These are phyloP conservation scores for Aspergillaceae sp. DNA, from an alignment of 2,329 filamentous ascomycete species.

Conservation along the genomic window DNA sequence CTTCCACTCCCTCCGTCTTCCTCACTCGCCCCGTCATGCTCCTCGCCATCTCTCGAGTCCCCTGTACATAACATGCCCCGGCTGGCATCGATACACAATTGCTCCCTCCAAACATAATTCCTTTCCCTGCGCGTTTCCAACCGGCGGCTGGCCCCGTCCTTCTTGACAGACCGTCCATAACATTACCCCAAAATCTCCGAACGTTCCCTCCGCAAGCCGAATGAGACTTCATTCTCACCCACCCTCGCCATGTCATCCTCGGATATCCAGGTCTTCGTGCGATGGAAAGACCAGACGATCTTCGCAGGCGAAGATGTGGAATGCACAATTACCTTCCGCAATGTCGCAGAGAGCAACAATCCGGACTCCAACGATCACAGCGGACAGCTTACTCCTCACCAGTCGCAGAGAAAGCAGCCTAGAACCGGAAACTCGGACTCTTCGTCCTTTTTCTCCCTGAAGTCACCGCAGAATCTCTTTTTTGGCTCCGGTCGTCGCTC, in stretches of 20 bases:
- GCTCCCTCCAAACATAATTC: background rate
- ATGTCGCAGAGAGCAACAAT: conserved; percentile 49
- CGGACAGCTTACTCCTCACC: conserved; percentile 24
- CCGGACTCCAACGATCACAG: conserved; percentile 18
- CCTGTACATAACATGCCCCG: conserved; percentile 18
- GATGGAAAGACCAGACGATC: conserved; percentile 87
- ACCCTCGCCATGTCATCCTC: conserved; percentile 45
- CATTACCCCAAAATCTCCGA: conserved; percentile 11
- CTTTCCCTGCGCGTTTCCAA: background rate
- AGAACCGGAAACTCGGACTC: conserved; percentile 27
- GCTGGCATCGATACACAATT: conserved; percentile 7
- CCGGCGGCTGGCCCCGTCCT: conserved; percentile 13
- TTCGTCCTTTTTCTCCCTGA: conserved; percentile 32
- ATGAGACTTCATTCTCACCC: conserved; percentile 19
- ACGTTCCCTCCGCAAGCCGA: conserved; percentile 6
- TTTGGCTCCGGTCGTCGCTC: conserved; percentile 29
- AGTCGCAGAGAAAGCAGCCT: conserved; percentile 31
- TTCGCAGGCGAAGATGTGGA: conserved; percentile 94
- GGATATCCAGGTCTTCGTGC: conserved; percentile 91
- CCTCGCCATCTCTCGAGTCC: background rate
- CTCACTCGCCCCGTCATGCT: background rate
- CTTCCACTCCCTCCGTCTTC: background rate
- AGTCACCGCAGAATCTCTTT: conserved; percentile 30
- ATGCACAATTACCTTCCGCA: conserved; percentile 94
- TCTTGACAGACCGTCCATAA: background rate